These are phyloP conservation scores for Ceratobasidium sp. DNA, from an alignment of 1,284 basidiomycete species.

Conservation along the genomic window DNA sequence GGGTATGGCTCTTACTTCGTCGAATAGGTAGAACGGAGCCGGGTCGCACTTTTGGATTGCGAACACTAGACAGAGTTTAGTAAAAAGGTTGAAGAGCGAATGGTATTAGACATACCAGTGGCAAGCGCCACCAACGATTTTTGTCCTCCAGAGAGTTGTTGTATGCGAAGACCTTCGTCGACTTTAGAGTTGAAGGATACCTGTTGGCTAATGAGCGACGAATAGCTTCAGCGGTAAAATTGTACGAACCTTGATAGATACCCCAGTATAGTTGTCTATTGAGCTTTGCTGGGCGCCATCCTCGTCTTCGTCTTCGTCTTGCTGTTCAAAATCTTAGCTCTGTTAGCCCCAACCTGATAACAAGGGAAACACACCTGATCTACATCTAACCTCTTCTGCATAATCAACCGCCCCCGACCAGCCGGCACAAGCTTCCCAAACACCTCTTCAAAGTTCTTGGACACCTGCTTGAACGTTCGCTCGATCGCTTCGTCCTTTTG, in stretches of 20 bases:
- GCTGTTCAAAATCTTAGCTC: constrained; percentile 54
- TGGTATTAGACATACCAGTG: constrained; percentile 69
- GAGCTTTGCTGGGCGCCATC: constrained; percentile 79
- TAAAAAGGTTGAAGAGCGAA: neutral
- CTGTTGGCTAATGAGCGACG: constrained; percentile 57
- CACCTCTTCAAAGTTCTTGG: constrained; percentile 96
- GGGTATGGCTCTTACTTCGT: constrained; percentile 75
- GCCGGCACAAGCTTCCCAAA: constrained; percentile 98
- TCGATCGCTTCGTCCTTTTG: constrained; percentile 99
- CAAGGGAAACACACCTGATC: constrained; percentile 75
- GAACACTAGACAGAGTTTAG: constrained; percentile 73
- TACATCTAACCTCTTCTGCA: constrained; percentile 79
- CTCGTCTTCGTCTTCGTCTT: constrained; percentile 77
- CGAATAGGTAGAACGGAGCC: constrained; percentile 99
- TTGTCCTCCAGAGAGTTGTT: constrained; percentile 97
- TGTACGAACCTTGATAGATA: constrained; percentile 85
- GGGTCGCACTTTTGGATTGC: constrained; percentile 99
- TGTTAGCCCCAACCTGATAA: neutral
- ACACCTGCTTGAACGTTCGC: constrained; percentile 97
- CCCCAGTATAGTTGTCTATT: constrained; percentile 96
- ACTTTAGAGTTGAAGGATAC: constrained; percentile 99
- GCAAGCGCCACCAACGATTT: constrained; percentile 98
- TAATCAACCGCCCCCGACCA: constrained; percentile 91
- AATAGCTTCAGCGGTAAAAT: constrained; percentile 6
- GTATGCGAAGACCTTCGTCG: constrained; percentile 95